Conservation (phyloP, 2,329 filamentous ascomycete species). For the Colletotrichum tofieldiae region DNA sequence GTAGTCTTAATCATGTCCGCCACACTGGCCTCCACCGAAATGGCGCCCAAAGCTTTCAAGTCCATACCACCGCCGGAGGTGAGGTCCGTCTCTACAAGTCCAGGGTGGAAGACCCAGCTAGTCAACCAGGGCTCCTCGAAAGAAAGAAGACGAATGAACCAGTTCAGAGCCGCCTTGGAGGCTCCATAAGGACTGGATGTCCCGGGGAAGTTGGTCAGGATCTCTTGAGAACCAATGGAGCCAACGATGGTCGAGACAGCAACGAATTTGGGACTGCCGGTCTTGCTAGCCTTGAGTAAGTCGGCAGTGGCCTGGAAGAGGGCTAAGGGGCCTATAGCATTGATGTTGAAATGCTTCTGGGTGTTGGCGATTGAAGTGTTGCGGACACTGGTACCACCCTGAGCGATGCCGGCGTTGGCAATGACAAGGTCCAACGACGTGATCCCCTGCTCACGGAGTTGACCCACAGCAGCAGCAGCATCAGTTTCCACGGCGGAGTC, state of each 20-base stretch:
- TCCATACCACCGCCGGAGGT: background rate
- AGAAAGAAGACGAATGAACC: constrained; percentile 51
- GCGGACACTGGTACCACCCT: constrained; percentile 50
- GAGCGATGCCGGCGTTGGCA: constrained; percentile 64
- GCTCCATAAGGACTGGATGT: constrained; percentile 58
- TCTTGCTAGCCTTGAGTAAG: constrained; percentile 46
- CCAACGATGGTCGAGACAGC: constrained; percentile 47
- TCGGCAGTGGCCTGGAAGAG: constrained; percentile 47
- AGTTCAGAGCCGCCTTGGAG: constrained; percentile 57
- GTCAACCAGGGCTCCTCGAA: constrained; percentile 53
- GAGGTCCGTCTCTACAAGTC: constrained; percentile 43
- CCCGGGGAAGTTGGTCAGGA: constrained; percentile 38
- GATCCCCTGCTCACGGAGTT: constrained; percentile 51
- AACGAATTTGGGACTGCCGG: constrained; percentile 47
- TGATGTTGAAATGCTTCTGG: constrained; percentile 57
- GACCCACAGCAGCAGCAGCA: constrained; percentile 50
- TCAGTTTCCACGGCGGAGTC: constrained; percentile 55
- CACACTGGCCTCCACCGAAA: constrained; percentile 43
- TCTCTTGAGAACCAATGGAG: constrained; percentile 46
- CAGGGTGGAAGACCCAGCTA: constrained; percentile 52
- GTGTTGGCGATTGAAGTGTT: constrained; percentile 56
- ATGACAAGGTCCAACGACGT: constrained; percentile 64
- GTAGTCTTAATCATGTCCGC: constrained; percentile 4
- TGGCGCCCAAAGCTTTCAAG: constrained; percentile 29
- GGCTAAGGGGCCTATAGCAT: constrained; percentile 46